Base-by-base conservation (phyloP, 1,284 basidiomycete genomes). In the Cryptococcus jaspeensis region DNA sequence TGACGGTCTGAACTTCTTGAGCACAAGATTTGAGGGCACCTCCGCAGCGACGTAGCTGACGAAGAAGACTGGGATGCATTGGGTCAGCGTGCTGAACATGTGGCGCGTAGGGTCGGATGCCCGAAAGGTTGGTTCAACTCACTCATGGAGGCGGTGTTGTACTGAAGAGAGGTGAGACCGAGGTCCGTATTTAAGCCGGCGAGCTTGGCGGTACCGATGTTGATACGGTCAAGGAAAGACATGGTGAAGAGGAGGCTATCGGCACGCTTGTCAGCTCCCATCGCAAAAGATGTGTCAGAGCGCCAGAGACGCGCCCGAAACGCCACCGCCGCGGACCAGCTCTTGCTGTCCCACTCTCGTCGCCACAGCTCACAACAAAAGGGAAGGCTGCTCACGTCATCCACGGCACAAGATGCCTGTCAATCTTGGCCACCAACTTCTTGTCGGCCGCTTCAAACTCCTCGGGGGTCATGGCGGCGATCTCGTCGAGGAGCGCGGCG, bases 161-260 rank as follows among this genome's bases (percentile, higher is more conserved):
- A 81, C 53, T 79, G 61, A 1, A 71, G 54, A 9, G 75, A 74
- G 4, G 59, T 66, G 15, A 82, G 70, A 8, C 67, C 51, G 7
- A 82, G 73, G 45, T 78, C 72, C 2, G 47, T 63, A 25, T 70
- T 65, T 59, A 81, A 72, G 12, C 75, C 74, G 39, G 71, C 62
- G 22, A 78, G 67, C 44, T 73, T 69, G 25, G 76, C 78, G 3
- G 75, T 73, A 36, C 79, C 79, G 55, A 80, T 74, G 53, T 79
- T 79, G 48, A 79, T 76, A 40, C 79, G 77, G 64, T 81, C 80
- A n/a, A 81, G 66, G 73, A 81, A 80, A 0, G 74, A 77, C 62
- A 75, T 71, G 42, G 71, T 68, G 60, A 72, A 73, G 11, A 75
- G 66, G n/a, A 72, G 60, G 8, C 67, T 72, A 52, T 5, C 9